These are phyloP conservation scores for Lipomyces japonicus DNA, from an alignment of 805 yeast genomes.

Conservation along the genomic window DNA sequence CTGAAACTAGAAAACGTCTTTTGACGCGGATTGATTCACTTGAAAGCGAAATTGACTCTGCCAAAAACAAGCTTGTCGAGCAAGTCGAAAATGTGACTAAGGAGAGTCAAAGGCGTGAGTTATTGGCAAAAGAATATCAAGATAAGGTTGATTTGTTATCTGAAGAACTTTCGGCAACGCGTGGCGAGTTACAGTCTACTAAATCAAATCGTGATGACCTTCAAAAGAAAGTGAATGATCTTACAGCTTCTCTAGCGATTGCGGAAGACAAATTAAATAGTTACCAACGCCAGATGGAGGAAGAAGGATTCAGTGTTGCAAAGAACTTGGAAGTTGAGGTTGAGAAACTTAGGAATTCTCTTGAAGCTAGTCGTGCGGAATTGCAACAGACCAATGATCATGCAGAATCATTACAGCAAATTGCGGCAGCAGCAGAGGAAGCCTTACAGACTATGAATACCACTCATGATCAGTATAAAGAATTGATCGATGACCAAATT, in stretches of 20 bases:
- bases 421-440: constrained; percentile 64
- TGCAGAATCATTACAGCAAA: constrained; percentile 56
- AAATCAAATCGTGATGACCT: constrained; percentile 42
- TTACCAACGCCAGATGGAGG: constrained; percentile 34
- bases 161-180: constrained; percentile 43
- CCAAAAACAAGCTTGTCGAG: constrained; percentile 48
- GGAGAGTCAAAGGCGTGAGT: constrained; percentile 51
- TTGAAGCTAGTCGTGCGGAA: constrained; percentile 51
- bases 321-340: constrained; percentile 36
- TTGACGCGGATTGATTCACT: constrained; percentile 49
- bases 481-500: constrained; percentile 21
- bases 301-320: constrained; percentile 32
- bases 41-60: constrained; percentile 44
- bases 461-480: constrained; percentile 50
- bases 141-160: constrained; percentile 48
- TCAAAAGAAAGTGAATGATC: constrained; percentile 39
- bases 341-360: constrained; percentile 39
- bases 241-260: constrained; percentile 36
- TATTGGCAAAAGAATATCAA: constrained; percentile 54
- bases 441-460: constrained; percentile 54
- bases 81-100: constrained; percentile 52
- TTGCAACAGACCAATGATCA: constrained; percentile 56
- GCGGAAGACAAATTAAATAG: constrained; percentile 31
- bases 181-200: constrained; percentile 45
- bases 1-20: constrained; percentile 50